Conservation (phyloP, 2,329 filamentous ascomycete genomes). For the Calonectria fujianensis region DNA sequence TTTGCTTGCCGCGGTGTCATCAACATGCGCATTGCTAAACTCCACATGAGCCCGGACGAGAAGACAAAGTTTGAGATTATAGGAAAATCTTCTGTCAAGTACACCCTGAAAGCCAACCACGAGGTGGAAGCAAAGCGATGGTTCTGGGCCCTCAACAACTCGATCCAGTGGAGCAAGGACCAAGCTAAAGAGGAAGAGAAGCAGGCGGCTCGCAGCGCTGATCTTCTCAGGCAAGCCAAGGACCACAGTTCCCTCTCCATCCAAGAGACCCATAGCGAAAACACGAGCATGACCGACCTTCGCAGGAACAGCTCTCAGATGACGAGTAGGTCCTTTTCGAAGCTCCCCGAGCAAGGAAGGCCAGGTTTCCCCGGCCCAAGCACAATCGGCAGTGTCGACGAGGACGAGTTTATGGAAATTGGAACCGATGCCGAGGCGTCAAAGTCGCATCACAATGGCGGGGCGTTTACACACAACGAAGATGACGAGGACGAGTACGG, state of each 20-base stretch:
- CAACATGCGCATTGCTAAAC: slow-evolving; percentile 96
- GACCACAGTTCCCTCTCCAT: slow-evolving; percentile 76
- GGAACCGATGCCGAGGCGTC: slow-evolving; percentile 66
- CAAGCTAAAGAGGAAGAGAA: slow-evolving; percentile 93
- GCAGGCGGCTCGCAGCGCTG: slow-evolving; percentile 83
- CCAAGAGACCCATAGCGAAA: slow-evolving; percentile 70
- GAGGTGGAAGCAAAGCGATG: slow-evolving; percentile 98
- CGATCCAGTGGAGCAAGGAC: slow-evolving; percentile 98
- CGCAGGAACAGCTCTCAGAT: slow-evolving; percentile 68
- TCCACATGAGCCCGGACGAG: slow-evolving; percentile 97
- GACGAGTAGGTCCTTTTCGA: slow-evolving; percentile 55
- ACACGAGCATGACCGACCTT: slow-evolving; percentile 69
- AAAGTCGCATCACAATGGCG: slow-evolving; percentile 60
- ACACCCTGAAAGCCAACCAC: slow-evolving; percentile 97
- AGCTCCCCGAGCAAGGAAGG: slow-evolving; percentile 56
- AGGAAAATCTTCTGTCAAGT: slow-evolving; percentile 98
- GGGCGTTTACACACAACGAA: slow-evolving; percentile 62
- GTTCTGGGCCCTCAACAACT: slow-evolving; percentile 99
- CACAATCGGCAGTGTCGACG: slow-evolving; percentile 69
- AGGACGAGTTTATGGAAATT: slow-evolving; percentile 71
- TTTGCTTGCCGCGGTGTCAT: slow-evolving; percentile 98
- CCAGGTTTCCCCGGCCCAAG: slow-evolving; percentile 64
- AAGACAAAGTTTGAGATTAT: slow-evolving; percentile 99
- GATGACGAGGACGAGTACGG: slow-evolving; percentile 87
- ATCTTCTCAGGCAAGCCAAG: slow-evolving; percentile 86